Conservation (phyloP, 345 rosid species). For the Eucalyptus cloeziana region DNA sequence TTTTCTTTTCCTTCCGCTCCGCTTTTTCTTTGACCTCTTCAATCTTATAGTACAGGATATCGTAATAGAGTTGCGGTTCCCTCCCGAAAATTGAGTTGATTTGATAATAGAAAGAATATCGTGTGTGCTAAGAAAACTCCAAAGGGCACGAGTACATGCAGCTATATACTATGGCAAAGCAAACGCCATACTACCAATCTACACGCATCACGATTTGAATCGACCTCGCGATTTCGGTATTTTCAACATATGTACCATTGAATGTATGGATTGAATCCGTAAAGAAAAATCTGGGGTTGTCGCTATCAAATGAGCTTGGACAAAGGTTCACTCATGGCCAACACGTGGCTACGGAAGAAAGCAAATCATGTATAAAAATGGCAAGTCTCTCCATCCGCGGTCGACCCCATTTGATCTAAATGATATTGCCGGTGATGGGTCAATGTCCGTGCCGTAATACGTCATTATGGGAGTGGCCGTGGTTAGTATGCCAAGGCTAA, state of each 20-base stretch:
- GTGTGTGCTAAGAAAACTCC: neutral
- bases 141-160: neutral
- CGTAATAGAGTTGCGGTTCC: neutral
- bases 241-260: neutral
- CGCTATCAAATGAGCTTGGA: neutral
- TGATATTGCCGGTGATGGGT: constrained; percentile 5
- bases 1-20: neutral
- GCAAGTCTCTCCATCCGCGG: neutral
- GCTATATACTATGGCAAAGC: neutral
- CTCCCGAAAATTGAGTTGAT: neutral
- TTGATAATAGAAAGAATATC: neutral
- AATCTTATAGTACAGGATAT: neutral
- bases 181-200: neutral
- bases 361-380: neutral
- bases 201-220: neutral
- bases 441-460: neutral
- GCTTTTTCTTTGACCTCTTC: neutral
- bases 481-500: neutral
- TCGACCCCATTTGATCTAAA: neutral
- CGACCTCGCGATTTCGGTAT: neutral
- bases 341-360: neutral
- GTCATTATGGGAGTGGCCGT: neutral
- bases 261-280: neutral
- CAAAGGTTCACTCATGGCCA: neutral
- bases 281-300: neutral